Evolutionary conservation across 2,329 filamentous ascomycete genomes (phyloP).

Genomic region (Fusarium pininemorale): DNA sequence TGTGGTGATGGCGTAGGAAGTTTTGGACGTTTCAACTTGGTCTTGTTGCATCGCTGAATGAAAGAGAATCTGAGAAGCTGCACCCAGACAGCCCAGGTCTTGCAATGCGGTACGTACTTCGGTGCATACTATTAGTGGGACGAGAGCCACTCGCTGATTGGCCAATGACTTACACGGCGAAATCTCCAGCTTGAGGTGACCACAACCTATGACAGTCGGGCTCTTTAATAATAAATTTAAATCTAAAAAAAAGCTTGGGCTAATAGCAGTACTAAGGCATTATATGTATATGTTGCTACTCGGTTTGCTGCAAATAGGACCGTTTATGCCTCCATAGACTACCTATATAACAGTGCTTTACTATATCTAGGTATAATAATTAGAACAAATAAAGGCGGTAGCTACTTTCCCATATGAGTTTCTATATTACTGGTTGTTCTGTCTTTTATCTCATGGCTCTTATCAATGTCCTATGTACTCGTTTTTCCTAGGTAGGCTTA

Average conservation of each 20-base stretch:
- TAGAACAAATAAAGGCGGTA: not conserved
- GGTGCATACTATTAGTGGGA: not conserved
- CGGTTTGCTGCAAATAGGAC: not conserved
- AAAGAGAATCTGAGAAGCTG: slow-evolving; percentile 32
- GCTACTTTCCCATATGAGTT: not conserved
- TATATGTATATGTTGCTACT: not conserved
- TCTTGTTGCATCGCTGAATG: slow-evolving; percentile 33
- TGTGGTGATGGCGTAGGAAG: slow-evolving; percentile 19
- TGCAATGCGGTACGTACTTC: slow-evolving; percentile 18
- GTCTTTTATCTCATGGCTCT: not conserved
- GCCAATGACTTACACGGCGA: not conserved
- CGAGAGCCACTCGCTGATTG: not conserved
- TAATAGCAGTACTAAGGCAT: not conserved
- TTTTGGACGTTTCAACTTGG: slow-evolving; percentile 33
- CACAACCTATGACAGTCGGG: not conserved
- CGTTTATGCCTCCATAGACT: too few relatives aligned
- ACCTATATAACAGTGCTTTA: too few relatives aligned
- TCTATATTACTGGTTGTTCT: not conserved
- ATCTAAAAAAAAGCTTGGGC: not conserved
- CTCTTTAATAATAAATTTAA: not conserved
- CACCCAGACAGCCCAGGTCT: not conserved
- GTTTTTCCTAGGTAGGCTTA: not conserved
- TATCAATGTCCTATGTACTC: not conserved
- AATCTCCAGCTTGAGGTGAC: not conserved
- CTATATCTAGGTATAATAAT: too few relatives aligned